These are phyloP conservation scores for Cystobasidium ongulense DNA, from an alignment of 768 basidiomycete species.

Conservation along the genomic window DNA sequence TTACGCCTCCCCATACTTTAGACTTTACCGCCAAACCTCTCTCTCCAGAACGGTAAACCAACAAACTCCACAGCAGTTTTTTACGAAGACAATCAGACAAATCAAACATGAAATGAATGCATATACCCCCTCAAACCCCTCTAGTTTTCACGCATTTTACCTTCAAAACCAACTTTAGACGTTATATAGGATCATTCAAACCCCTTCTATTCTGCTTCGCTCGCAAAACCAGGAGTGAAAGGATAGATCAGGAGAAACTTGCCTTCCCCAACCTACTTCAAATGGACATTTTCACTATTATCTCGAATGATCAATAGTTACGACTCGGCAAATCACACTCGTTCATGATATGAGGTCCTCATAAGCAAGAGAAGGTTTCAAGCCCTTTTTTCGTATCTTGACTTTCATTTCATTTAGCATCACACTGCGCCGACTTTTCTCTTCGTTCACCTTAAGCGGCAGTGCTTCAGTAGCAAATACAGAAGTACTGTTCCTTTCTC, in stretches of 20 bases:
- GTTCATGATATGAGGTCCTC: neutral
- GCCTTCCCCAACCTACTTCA: neutral
- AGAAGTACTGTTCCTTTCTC: neutral
- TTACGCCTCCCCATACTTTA: too few relatives aligned
- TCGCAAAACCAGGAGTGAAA: too few relatives aligned
- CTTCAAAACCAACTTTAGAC: neutral
- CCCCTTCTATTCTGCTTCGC: neutral
- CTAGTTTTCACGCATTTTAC: too few relatives aligned
- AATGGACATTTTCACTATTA: neutral
- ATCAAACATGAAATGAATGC: neutral
- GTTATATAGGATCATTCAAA: neutral
- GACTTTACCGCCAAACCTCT: too few relatives aligned
- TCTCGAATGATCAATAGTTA: neutral
- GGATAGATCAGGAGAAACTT: too few relatives aligned
- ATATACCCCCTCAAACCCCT: neutral
- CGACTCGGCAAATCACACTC: neutral
- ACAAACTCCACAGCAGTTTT: too few relatives aligned
- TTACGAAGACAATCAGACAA: too few relatives aligned
- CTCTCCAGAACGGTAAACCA: too few relatives aligned
- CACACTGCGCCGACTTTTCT: too few relatives aligned
- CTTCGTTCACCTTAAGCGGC: too few relatives aligned
- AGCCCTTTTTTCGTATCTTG: too few relatives aligned
- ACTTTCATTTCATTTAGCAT: too few relatives aligned
- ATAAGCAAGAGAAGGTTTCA: neutral
- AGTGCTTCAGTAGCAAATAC: neutral